phyloP scores from a whole-genome alignment of 441 rosid species.

The Macaranga tanarius region DNA sequence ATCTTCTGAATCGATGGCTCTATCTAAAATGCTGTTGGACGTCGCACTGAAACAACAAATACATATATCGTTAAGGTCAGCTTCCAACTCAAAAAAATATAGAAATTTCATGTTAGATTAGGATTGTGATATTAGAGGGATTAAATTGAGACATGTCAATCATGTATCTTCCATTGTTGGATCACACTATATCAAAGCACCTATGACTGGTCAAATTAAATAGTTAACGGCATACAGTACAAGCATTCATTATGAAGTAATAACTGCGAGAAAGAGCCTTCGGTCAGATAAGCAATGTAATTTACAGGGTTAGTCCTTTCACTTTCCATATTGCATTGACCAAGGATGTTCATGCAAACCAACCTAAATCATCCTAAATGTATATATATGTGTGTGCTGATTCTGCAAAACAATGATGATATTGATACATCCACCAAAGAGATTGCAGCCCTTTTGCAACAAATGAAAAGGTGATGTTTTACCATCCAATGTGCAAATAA shows the following conservation, averaged over 20 bases:
- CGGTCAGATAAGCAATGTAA: neutral
- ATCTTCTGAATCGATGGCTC: conserved; percentile 95
- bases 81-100: conserved; percentile 6
- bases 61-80: conserved; percentile 17
- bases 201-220: neutral
- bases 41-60: conserved; percentile 64
- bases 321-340: neutral
- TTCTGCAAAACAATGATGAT: neutral
- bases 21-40: conserved; percentile 86
- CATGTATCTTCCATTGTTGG: neutral
- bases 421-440: neutral
- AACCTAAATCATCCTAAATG: neutral
- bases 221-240: neutral
- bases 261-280: neutral
- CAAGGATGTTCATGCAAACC: neutral
- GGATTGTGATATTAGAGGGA: neutral
- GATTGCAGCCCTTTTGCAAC: neutral
- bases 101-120: neutral
- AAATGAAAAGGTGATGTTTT: too few species aligned
- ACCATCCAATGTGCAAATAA: too few species aligned
- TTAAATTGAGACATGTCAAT: neutral
- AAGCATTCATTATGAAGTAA: neutral
- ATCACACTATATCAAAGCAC: conserved; percentile 8
- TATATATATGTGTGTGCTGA: neutral
- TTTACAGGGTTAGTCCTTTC: neutral